These are phyloP conservation scores for Endoconidiophora laricicola DNA, from an alignment of 2,329 filamentous ascomycete species.

Conservation along the genomic window DNA sequence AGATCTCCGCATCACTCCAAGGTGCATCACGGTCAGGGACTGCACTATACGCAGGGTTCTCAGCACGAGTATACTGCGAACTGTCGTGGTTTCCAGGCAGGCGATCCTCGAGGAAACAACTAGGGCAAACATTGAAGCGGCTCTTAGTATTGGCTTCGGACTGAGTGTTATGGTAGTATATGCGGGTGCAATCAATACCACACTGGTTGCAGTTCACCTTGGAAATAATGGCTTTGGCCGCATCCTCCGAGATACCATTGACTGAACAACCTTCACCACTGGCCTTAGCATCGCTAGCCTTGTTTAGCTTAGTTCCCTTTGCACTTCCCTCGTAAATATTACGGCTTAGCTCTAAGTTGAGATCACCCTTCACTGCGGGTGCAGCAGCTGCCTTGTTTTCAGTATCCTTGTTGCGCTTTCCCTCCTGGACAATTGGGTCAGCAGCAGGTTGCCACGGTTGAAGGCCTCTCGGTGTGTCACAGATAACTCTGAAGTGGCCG, in stretches of 20 bases:
- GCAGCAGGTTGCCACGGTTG: conserved; percentile 89
- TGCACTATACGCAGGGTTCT: conserved; percentile 68
- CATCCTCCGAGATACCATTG: conserved; percentile 50
- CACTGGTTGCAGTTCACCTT: conserved; percentile 79
- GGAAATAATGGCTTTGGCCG: conserved; percentile 47
- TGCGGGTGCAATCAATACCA: conserved; percentile 66
- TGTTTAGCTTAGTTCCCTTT: conserved; percentile 55
- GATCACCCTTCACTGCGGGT: conserved; percentile 54
- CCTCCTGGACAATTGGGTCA: conserved; percentile 48
- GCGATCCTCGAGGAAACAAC: conserved; percentile 72
- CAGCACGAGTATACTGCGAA: conserved; percentile 72
- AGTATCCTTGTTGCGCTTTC: conserved; percentile 47
- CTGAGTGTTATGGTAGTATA: conserved; percentile 43
- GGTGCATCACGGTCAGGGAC: conserved; percentile 70
- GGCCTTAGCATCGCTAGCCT: conserved; percentile 46
- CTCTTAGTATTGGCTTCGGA: conserved; percentile 44
- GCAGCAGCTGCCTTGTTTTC: conserved; percentile 55
- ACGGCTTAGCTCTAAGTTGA: conserved; percentile 82
- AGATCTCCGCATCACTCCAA: conserved; percentile 79
- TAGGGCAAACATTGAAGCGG: conserved; percentile 80
- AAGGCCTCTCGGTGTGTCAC: conserved; percentile 84
- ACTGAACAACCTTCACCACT: conserved; percentile 52
- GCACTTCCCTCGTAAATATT: conserved; percentile 91
- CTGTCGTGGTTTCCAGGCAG: conserved; percentile 65
- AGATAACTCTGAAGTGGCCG: conserved; percentile 89